phyloP scores from a whole-genome alignment of 345 rosid species.

The Euclidium syriacum region DNA sequence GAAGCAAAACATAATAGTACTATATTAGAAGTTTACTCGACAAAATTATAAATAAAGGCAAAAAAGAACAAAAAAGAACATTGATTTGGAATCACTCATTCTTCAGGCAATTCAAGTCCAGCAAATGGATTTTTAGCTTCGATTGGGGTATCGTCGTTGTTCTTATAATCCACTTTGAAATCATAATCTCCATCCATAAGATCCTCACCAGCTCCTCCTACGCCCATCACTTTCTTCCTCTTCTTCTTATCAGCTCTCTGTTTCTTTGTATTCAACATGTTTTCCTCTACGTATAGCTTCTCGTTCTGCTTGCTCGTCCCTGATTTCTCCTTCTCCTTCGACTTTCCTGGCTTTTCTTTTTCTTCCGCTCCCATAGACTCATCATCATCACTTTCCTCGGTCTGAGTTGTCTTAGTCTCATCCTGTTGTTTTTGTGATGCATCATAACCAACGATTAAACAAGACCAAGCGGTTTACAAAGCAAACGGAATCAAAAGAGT shows the following conservation, averaged over 20 bases:
- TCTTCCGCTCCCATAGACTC: slow-evolving; percentile 41
- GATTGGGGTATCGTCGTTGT: slow-evolving; percentile 30
- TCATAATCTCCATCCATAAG: slow-evolving; percentile 64
- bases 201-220: slow-evolving; percentile 36
- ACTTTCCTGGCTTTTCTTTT: slow-evolving; percentile 25
- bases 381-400: slow-evolving; percentile 28
- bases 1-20: not conserved
- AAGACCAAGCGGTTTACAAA: not conserved
- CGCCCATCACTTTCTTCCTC: slow-evolving; percentile 57
- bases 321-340: slow-evolving; percentile 39
- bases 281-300: slow-evolving; percentile 62
- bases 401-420: slow-evolving; percentile 6
- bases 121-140: slow-evolving; percentile 47
- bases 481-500: not conserved
- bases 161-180: slow-evolving; percentile 79
- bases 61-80: not conserved
- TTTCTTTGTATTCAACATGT: slow-evolving; percentile 63
- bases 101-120: slow-evolving; percentile 34
- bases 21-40: not conserved
- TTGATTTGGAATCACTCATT: slow-evolving; percentile 29
- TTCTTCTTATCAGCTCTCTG: slow-evolving; percentile 75
- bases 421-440: slow-evolving; percentile 14
- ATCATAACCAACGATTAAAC: not conserved
- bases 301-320: slow-evolving; percentile 52
- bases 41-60: slow-evolving; percentile 12